A percentile compares a stretch with the other conserved stretches of the same genome.
Conservation (phyloP, 257 asterid genomes). For the Solanum dulcamara region DNA sequence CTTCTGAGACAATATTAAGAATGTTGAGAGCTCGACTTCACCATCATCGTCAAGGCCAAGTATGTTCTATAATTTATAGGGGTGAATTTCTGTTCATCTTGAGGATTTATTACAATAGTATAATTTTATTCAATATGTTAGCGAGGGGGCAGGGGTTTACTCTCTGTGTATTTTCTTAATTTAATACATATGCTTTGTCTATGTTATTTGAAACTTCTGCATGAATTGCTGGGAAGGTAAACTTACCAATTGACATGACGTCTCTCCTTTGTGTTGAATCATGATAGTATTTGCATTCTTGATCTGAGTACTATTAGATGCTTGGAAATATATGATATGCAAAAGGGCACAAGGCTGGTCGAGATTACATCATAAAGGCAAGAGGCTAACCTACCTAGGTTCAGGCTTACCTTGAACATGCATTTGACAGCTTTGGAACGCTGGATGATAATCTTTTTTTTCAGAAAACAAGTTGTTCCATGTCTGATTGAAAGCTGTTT, state of each 20-base stretch:
- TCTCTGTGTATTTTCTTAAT: background rate
- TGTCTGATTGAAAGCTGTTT: background rate
- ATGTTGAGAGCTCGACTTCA: conserved; percentile 83
- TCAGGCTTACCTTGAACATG: background rate
- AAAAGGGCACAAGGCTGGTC: background rate
- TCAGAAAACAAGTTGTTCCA: background rate
- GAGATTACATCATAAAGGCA: background rate
- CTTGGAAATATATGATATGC: background rate
- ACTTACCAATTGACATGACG: background rate
- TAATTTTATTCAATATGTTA: background rate
- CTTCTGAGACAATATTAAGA: conserved; percentile 74
- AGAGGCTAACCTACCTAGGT: background rate
- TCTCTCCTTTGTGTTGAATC: background rate
- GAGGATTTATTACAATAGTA: background rate
- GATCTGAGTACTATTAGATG: background rate
- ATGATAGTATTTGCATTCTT: background rate
- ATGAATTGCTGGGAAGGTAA: background rate
- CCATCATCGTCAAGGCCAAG: conserved; percentile 84
- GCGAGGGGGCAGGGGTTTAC: background rate
- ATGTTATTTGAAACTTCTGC: background rate
- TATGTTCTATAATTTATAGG: conserved; percentile 18
- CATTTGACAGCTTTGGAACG: background rate
- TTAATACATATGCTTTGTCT: background rate
- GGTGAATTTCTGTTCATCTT: background rate
- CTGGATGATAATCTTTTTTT: background rate